These are phyloP conservation scores for Apocynum venetum DNA, from an alignment of 257 asterid species.

Conservation along the genomic window DNA sequence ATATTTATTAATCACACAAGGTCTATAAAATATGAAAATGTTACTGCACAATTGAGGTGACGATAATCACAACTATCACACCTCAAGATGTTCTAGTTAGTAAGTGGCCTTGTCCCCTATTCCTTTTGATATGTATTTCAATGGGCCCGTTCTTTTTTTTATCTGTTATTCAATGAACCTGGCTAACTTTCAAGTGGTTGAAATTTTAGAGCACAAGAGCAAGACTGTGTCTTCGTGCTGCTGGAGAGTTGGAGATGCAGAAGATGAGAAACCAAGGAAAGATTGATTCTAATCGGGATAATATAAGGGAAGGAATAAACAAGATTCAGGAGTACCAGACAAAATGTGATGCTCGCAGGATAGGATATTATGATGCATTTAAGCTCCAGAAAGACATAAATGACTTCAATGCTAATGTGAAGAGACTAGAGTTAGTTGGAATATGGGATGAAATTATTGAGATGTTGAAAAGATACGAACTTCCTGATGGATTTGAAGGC, in stretches of 20 bases:
- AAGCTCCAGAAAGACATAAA: constrained; percentile 47
- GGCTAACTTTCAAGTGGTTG: constrained; percentile 5
- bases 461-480: constrained; percentile 67
- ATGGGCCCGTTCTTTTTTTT: no score
- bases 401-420: constrained; percentile 67
- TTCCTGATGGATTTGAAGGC: constrained; percentile 83
- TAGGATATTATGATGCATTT: constrained; percentile 84
- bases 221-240: constrained; percentile 79
- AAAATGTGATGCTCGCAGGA: constrained; percentile 54
- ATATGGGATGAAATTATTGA: constrained; percentile 74
- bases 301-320: constrained; percentile 42
- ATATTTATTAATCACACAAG: not conserved
- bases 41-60: not conserved
- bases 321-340: constrained; percentile 62
- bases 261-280: constrained; percentile 54
- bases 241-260: constrained; percentile 72
- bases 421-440: constrained; percentile 63
- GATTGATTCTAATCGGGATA: constrained; percentile 43
- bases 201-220: constrained; percentile 62
- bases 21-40: not conserved
- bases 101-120: not conserved
- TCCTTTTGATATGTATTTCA: not conserved
- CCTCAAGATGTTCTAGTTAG: not conserved
- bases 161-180: no score
- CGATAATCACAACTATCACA: not conserved